These are phyloP conservation scores for Obba rivulosa DNA, from an alignment of 768 basidiomycete species.

Conservation along the genomic window DNA sequence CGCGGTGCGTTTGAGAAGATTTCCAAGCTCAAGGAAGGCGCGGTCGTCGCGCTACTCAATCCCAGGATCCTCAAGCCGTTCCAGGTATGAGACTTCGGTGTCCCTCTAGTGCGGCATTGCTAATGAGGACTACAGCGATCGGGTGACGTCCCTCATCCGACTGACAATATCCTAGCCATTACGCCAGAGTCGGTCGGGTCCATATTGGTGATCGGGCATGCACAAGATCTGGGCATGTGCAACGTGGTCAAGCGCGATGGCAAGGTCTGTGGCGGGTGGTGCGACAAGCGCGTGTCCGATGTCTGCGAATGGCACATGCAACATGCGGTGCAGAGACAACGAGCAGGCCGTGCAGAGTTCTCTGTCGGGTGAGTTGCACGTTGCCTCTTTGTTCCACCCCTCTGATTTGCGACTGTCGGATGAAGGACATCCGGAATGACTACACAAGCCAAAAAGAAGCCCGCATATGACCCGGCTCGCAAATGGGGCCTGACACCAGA, in stretches of 20 bases:
- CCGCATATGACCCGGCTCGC: slow-evolving; percentile 60
- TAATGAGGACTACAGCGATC: slow-evolving; percentile 31
- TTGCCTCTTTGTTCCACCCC: too few species aligned
- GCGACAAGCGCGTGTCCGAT: slow-evolving; percentile 79
- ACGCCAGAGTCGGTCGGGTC: slow-evolving; percentile 80
- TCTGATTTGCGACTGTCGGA: neutral
- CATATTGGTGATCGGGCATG: slow-evolving; percentile 80
- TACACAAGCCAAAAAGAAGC: slow-evolving; percentile 40
- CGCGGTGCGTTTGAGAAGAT: slow-evolving; percentile 88
- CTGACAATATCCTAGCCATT: slow-evolving; percentile 77
- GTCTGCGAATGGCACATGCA: slow-evolving; percentile 93
- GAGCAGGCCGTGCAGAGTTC: slow-evolving; percentile 84
- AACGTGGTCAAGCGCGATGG: slow-evolving; percentile 73
- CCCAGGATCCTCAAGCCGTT: slow-evolving; percentile 84
- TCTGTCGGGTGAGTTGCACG: slow-evolving; percentile 56
- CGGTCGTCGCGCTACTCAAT: slow-evolving; percentile 86
- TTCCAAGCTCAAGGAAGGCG: slow-evolving; percentile 82
- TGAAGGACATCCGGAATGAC: slow-evolving; percentile 73
- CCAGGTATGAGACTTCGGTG: slow-evolving; percentile 44
- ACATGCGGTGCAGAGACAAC: slow-evolving; percentile 65
- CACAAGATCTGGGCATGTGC: slow-evolving; percentile 86
- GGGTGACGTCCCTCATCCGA: slow-evolving; percentile 63
- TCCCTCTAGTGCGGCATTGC: neutral
- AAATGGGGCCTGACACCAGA: slow-evolving; percentile 73
- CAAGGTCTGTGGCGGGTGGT: slow-evolving; percentile 81